Evolutionary conservation across 1,139 yeast genomes (phyloP), one percentile per base, ranked within the genome.

Genomic region (Maudiozyma humilis): DNA sequence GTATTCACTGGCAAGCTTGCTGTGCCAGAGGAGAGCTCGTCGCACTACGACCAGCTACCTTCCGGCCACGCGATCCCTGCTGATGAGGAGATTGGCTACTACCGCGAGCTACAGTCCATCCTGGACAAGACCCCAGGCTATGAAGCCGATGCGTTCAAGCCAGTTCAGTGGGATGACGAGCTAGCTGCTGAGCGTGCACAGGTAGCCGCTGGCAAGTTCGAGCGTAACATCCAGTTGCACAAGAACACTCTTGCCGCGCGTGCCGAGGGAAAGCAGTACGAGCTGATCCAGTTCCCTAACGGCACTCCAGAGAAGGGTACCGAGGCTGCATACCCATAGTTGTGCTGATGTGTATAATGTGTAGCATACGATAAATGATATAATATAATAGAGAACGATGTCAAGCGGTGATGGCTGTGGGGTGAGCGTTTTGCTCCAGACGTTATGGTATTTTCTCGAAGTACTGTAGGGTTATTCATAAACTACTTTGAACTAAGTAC

Each of bases 1-100:
- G 71, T 78, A 3, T 78, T 77, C 68, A 61, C 71, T 3, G 75
- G 75, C 1, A 64, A 72, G 32, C 56, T 77, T 12, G 38, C 51
- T 8, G 57, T 78, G 3, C 82, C 84, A 0, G 41, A 61, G 3
- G 41, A 50, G 16, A 37, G 49, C 12, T 47, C 40, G 32, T 43
- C 43, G 19, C 40, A 46, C 14, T 41, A 45, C 5, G 46, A 43
- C 15, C 38, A 37, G n/a, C 18, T 27, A 10, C 19, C 25, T n/a
- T 17, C 32, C 12, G 35, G 33, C 25, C 45, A 39, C 18, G 40
- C 36, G 14, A 13, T 39, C 8, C 41, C 43, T 17, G 31, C 43
- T 23, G 45, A 46, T 15, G 37, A 38, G 14, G 61, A 57, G 32
- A 44, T 57, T 4, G 55, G 50, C 32, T 56, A 56, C 42, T 55